A percentile compares a stretch with the other conserved stretches of the same genome.
phyloP scores from a whole-genome alignment of 2,329 filamentous ascomycete genomes.

The Fusarium circinatum region DNA sequence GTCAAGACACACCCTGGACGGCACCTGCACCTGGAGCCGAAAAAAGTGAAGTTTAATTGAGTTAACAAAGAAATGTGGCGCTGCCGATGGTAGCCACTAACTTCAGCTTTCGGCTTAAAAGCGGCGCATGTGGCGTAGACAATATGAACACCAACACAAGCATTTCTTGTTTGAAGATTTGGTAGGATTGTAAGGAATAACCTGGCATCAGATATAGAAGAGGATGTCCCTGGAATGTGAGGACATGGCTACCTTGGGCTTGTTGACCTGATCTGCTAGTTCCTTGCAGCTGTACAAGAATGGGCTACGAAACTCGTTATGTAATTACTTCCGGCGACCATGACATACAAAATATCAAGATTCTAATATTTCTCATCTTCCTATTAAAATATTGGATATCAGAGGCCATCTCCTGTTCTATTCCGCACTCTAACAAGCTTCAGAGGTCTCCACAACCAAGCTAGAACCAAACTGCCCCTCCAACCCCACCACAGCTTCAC shows the following conservation, averaged over 20 bases:
- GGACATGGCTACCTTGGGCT: neutral
- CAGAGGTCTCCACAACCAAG: neutral
- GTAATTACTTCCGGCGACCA: too few relatives aligned
- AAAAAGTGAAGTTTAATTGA: constrained; percentile 30
- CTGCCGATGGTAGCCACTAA: constrained; percentile 24
- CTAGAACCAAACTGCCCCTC: constrained; percentile 13
- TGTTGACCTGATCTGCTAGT: neutral
- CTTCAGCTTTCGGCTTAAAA: neutral
- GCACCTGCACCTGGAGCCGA: neutral
- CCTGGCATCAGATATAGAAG: neutral
- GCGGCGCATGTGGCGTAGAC: constrained; percentile 21
- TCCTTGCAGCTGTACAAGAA: neutral
- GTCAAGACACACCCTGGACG: constrained; percentile 9
- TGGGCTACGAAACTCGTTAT: rapidly evolving
- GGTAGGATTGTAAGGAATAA: too few relatives aligned
- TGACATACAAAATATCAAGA: neutral
- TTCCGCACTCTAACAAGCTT: neutral
- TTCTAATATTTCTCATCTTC: rapidly evolving
- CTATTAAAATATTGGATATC: neutral
- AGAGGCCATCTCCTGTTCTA: neutral
- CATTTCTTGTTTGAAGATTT: neutral
- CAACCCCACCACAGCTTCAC: constrained; percentile 26
- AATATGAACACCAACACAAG: neutral
- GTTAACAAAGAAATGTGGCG: constrained; percentile 29
- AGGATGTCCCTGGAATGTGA: neutral